Percentiles rank a stretch among this genome's conserved stretches.
Evolutionary conservation across 805 yeast genomes (phyloP).

Genomic region (Candida piceae): DNA sequence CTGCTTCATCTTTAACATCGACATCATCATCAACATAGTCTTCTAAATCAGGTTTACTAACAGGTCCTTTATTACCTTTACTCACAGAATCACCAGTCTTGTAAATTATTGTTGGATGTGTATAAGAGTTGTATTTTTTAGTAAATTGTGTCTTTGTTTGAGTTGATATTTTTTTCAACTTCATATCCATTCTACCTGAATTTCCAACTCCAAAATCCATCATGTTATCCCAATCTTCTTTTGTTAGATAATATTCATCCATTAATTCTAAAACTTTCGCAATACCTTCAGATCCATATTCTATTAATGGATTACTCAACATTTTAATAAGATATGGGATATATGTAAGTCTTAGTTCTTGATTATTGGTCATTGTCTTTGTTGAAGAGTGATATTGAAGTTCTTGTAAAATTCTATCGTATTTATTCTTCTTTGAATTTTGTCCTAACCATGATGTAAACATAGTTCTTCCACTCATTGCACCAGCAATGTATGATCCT

Average conservation of each 20-base stretch:
- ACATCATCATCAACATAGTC: slow-evolving; percentile 63
- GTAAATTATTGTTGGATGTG: slow-evolving; percentile 84
- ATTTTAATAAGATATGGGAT: slow-evolving; percentile 57
- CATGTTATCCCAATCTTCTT: slow-evolving; percentile 87
- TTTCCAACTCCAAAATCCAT: slow-evolving; percentile 78
- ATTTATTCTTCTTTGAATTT: slow-evolving; percentile 78
- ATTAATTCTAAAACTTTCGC: slow-evolving; percentile 58
- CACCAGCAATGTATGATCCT: slow-evolving; percentile 68
- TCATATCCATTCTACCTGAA: slow-evolving; percentile 34
- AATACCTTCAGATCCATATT: slow-evolving; percentile 58
- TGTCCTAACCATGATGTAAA: slow-evolving; percentile 90
- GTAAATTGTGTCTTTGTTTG: slow-evolving; percentile 84
- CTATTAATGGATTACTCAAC: slow-evolving; percentile 54
- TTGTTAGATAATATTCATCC: slow-evolving; percentile 83
- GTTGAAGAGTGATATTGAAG: slow-evolving; percentile 83
- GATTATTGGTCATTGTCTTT: slow-evolving; percentile 69
- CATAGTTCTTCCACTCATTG: slow-evolving; percentile 59
- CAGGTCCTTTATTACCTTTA: slow-evolving; percentile 25
- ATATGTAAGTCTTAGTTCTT: slow-evolving; percentile 71
- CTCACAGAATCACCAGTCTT: slow-evolving; percentile 61
- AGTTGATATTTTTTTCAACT: slow-evolving; percentile 62
- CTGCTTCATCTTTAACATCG: slow-evolving; percentile 33
- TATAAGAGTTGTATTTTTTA: slow-evolving; percentile 64
- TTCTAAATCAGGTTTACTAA: slow-evolving; percentile 54
- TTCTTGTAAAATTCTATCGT: slow-evolving; percentile 74